A percentile compares a stretch with the other conserved stretches of the same genome.
These are phyloP conservation scores for Aspergillus indologenus DNA, from an alignment of 495 filamentous ascomycete species.

Conservation along the genomic window DNA sequence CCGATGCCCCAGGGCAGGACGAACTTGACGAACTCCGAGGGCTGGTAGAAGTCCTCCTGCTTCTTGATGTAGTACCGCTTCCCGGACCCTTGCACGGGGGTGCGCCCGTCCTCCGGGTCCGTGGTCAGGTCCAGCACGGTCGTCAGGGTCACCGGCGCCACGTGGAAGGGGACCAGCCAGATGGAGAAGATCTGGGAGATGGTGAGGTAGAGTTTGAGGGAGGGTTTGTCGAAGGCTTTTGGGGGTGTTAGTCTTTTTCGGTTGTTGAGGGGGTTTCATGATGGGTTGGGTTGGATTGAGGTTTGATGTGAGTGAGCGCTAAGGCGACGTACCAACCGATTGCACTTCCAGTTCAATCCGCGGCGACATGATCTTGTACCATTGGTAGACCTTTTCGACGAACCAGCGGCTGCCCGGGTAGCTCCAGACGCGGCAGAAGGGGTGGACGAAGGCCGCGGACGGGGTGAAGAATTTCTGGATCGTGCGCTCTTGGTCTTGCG, in stretches of 20 bases:
- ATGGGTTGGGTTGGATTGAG: not conserved
- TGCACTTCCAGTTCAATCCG: slow-evolving; percentile 66
- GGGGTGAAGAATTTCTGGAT: slow-evolving; percentile 69
- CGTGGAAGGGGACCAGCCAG: slow-evolving; percentile 72
- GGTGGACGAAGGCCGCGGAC: slow-evolving; percentile 70
- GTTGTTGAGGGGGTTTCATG: not conserved
- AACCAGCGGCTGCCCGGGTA: slow-evolving; percentile 55
- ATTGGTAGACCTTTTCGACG: slow-evolving; percentile 70
- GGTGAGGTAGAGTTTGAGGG: slow-evolving; percentile 64
- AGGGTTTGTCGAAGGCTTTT: slow-evolving; percentile 63
- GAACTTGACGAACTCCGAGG: slow-evolving; percentile 75
- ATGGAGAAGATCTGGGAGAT: slow-evolving; percentile 71
- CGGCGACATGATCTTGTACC: slow-evolving; percentile 83
- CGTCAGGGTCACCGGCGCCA: slow-evolving; percentile 64
- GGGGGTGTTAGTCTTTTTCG: too few relatives aligned
- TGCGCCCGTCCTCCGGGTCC: slow-evolving; percentile 17
- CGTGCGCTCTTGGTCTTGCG: slow-evolving; percentile 57
- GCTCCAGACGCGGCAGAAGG: slow-evolving; percentile 70
- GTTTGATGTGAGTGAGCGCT: not conserved
- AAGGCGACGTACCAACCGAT: slow-evolving; percentile 53
- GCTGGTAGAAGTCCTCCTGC: slow-evolving; percentile 83
- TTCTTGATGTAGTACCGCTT: slow-evolving; percentile 63
- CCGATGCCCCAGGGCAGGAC: slow-evolving; percentile 36
- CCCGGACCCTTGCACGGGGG: slow-evolving; percentile 19
- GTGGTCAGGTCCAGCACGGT: slow-evolving; percentile 62